Evolutionary conservation across 306 rosid genomes (phyloP), one percentile per base, ranked within the genome.

Genomic region (Vigna angularis): DNA sequence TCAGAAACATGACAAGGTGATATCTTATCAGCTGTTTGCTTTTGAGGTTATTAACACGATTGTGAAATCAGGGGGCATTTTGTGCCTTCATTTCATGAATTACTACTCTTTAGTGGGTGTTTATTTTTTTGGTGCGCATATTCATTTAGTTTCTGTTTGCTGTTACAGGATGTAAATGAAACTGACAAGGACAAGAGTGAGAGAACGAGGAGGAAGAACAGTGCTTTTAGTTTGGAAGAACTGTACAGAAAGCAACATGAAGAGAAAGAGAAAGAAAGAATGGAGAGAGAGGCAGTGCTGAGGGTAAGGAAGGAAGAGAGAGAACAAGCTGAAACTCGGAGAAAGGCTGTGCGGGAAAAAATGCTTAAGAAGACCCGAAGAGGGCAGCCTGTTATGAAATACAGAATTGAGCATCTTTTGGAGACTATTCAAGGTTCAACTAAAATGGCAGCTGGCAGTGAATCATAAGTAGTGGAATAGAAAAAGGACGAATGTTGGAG

Each of bases 361-460:
- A 88, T 91, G 97, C 79, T 82, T 63, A 93, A 91, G 78, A 93
- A 85, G 79, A 93, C 96, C 0, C 80, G 76, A 2, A 81, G 66
- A 79, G 98, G 98, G n/a, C 98, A 91, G 78, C 98, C 98, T 47
- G 83, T 91, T 53, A 91, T 93, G 97, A 93, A 93, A 83, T 91
- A 88, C 79, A 79, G 92, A 81, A 90, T 88, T 65, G 85, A 91
- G 83, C 96, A 89, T 86, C 85, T 93, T 61, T 84, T 93, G 87
- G 92, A 93, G 77, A 82, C 91, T 0, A 85, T 93, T 79, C 91
- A 86, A 82, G 81, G 82, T 49, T 88, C 91, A 20, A 12, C 47
- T 4, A 86, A 77, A 77, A 75, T 66, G 44, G 74, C 30, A 75
- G 70, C 68, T 34, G 72, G 12, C 18, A 66, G 61, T 17, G 42